phyloP scores from a whole-genome alignment of 306 rosid species.

The Echinosophora koreensis region DNA sequence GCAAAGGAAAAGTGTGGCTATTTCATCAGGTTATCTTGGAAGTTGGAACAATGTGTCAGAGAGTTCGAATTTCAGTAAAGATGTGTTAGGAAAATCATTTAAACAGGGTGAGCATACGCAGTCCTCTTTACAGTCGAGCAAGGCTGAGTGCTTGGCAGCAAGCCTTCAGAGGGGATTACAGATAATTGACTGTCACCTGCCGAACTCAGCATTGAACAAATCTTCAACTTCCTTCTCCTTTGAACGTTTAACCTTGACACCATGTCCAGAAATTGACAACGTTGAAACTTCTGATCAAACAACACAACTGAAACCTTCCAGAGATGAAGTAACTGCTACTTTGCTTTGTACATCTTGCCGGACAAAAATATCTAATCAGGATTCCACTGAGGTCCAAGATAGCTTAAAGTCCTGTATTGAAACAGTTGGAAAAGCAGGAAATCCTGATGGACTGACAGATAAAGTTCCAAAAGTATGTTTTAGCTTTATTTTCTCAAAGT shows the following conservation, averaged over 20 bases:
- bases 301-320: slow-evolving; percentile 51
- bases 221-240: slow-evolving; percentile 92
- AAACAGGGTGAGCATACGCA: slow-evolving; percentile 50
- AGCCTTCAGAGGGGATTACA: slow-evolving; percentile 95
- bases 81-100: slow-evolving; percentile 59
- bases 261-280: slow-evolving; percentile 64
- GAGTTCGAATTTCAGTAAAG: slow-evolving; percentile 63
- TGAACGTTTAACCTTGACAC: slow-evolving; percentile 75
- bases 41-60: slow-evolving; percentile 61
- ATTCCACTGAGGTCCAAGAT: slow-evolving; percentile 50
- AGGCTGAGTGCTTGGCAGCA: slow-evolving; percentile 80
- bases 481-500: slow-evolving; percentile 16
- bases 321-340: slow-evolving; percentile 52
- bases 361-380: slow-evolving; percentile 45
- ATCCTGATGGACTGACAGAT: slow-evolving; percentile 46
- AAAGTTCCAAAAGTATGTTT: slow-evolving; percentile 54
- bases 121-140: slow-evolving; percentile 69
- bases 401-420: slow-evolving; percentile 57
- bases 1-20: slow-evolving; percentile 69
- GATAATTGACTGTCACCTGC: slow-evolving; percentile 84
- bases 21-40: slow-evolving; percentile 65
- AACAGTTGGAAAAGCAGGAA: slow-evolving; percentile 48
- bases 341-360: slow-evolving; percentile 77
- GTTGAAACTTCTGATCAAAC: slow-evolving; percentile 55
- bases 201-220: slow-evolving; percentile 70